Percentiles rank a stretch among this genome's conserved stretches.
phyloP scores from a whole-genome alignment of 768 basidiomycete species.

The Suillus subaureus region DNA sequence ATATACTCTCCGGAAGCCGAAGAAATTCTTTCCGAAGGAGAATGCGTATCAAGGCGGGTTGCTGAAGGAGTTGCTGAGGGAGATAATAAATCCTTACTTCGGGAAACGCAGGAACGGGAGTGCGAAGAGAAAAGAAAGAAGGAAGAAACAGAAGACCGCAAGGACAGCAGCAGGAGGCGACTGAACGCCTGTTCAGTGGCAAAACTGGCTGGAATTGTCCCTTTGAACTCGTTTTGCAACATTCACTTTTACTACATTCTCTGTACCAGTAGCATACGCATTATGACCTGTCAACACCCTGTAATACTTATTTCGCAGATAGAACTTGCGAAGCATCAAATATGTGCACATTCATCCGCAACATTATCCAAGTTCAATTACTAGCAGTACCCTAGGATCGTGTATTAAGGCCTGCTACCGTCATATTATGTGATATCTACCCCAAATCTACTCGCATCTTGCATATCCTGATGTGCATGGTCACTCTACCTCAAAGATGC shows the following conservation, averaged over 20 bases:
- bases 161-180: background rate
- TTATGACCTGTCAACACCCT: background rate
- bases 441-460: background rate
- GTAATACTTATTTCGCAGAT: background rate
- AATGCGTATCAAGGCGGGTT: constrained; percentile 32
- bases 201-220: background rate
- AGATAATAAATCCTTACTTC: constrained; percentile 20
- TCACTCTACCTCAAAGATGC: constrained; percentile 24
- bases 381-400: background rate
- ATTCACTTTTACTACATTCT: background rate
- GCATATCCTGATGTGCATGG: constrained; percentile 17
- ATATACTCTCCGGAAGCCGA: constrained; percentile 21
- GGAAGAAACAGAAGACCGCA: constrained; percentile 16
- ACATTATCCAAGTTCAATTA: background rate
- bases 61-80: constrained; percentile 25
- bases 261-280: constrained; percentile 1
- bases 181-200: background rate
- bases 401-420: background rate
- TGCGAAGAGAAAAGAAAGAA: constrained; percentile 19
- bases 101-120: constrained; percentile 23
- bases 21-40: constrained; percentile 30
- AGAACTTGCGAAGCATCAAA: background rate
- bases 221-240: background rate
- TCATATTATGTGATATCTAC: background rate
- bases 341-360: background rate